Conservation (phyloP, 176 grass and related monocot species). For the Bolboschoenus planiculmis region DNA sequence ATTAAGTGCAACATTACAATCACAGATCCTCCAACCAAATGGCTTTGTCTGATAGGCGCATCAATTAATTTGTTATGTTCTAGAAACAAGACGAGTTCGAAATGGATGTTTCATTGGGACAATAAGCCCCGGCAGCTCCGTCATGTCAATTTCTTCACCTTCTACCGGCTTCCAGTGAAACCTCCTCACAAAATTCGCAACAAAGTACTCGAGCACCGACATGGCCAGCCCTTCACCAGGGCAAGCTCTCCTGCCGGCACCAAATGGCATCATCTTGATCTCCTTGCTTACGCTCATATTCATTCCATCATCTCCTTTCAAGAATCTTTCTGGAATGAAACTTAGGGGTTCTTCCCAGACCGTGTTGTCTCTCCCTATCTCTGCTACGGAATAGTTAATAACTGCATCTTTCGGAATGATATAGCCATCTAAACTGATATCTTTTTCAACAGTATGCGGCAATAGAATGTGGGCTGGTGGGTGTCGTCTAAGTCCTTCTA, state of each 20-base stretch:
- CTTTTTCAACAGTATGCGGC: conserved; percentile 30
- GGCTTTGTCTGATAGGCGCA: no score
- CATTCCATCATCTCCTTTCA: conserved; percentile 38
- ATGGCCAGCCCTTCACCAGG: conserved; percentile 34
- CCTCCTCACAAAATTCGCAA: conserved; percentile 35
- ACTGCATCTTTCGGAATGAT: conserved; percentile 34
- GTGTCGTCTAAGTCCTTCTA: conserved; percentile 52
- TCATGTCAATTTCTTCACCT: conserved; percentile 29
- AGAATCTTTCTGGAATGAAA: conserved; percentile 56
- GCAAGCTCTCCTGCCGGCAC: conserved; percentile 58
- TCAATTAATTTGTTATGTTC: not conserved
- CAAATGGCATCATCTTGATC: conserved; percentile 81
- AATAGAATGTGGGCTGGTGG: conserved; percentile 47
- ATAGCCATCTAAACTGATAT: conserved; percentile 29
- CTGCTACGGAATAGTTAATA: conserved; percentile 40
- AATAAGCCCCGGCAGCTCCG: conserved; percentile 25
- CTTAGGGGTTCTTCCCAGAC: conserved; percentile 40
- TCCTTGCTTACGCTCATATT: conserved; percentile 42
- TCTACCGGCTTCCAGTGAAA: conserved; percentile 34
- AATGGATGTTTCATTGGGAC: not conserved
- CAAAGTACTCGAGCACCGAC: conserved; percentile 45
- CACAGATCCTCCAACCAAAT: not conserved
- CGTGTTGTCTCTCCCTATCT: conserved; percentile 28
- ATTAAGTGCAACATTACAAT: no score
- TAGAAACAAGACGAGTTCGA: not conserved